These are phyloP conservation scores for Rhododendron ovatum DNA, from an alignment of 148 eudicot genomes.

Conservation along the genomic window DNA sequence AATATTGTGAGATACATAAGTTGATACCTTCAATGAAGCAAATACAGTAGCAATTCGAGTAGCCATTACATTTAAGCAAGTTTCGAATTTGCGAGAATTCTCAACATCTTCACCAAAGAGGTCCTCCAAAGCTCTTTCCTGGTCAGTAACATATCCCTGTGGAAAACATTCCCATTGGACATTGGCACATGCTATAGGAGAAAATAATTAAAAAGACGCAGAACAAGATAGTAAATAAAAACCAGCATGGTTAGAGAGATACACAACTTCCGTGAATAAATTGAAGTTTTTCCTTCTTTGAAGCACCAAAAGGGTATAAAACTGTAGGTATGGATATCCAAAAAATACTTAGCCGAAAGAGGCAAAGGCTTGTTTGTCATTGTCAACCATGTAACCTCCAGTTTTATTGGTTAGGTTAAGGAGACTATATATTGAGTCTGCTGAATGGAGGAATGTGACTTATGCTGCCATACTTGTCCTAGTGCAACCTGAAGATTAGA, in stretches of 20 bases:
- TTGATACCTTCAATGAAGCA: constrained; percentile 87
- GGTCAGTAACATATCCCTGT: constrained; percentile 80
- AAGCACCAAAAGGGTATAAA: not conserved
- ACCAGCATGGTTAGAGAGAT: not conserved
- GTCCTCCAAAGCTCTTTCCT: constrained; percentile 74
- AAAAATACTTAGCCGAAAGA: not conserved
- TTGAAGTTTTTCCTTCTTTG: not conserved
- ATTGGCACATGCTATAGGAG: not conserved
- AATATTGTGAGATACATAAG: not conserved
- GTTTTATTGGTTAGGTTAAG: not conserved
- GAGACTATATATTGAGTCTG: not conserved
- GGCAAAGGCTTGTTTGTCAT: not conserved
- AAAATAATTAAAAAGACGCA: not conserved
- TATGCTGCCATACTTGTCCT: not conserved
- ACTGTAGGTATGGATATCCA: not conserved
- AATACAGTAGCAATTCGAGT: constrained; percentile 84
- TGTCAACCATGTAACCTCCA: not conserved
- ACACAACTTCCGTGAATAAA: not conserved
- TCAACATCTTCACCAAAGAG: constrained; percentile 58
- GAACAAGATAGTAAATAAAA: not conserved
- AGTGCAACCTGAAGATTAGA: not conserved
- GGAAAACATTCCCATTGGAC: constrained; percentile 1
- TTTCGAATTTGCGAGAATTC: constrained; percentile 62
- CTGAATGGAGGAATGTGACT: not conserved
- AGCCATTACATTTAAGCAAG: constrained; percentile 73